These are phyloP conservation scores for Pulveroboletus ridleyi DNA, from an alignment of 1,284 basidiomycete species.

Conservation along the genomic window DNA sequence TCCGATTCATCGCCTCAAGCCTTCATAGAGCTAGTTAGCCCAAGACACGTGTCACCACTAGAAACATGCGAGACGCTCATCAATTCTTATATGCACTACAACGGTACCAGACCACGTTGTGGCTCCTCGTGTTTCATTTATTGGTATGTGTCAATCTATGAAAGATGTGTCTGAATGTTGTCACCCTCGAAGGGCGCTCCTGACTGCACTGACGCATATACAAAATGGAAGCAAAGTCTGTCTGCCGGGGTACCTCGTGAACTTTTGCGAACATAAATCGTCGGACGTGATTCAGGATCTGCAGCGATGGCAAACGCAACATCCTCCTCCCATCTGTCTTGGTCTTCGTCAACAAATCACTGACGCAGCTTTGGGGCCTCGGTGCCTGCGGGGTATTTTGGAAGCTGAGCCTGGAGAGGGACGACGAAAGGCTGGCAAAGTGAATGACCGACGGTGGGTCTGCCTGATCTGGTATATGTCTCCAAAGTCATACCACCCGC, in stretches of 20 bases:
- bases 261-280: constrained; percentile 81
- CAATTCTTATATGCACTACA: constrained; percentile 80
- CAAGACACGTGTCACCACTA: constrained; percentile 53
- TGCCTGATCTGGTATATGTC: constrained; percentile 33
- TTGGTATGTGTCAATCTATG: constrained; percentile 55
- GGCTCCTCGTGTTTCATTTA: constrained; percentile 83
- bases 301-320: constrained; percentile 76
- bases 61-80: constrained; percentile 62
- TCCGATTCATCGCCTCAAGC: constrained; percentile 75
- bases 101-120: constrained; percentile 72
- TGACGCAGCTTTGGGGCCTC: constrained; percentile 53
- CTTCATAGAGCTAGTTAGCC: constrained; percentile 76
- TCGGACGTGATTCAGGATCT: constrained; percentile 85
- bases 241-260: constrained; percentile 70
- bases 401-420: constrained; percentile 70
- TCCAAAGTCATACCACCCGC: constrained; percentile 1
- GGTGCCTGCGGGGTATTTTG: constrained; percentile 61
- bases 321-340: constrained; percentile 56
- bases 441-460: constrained; percentile 71
- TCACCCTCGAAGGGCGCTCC: constrained; percentile 65
- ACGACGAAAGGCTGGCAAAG: constrained; percentile 73
- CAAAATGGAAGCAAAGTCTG: constrained; percentile 85
- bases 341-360: constrained; percentile 61
- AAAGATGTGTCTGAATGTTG: constrained; percentile 7
- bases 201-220: constrained; percentile 84